Evolutionary conservation across 1,139 yeast species (phyloP).

Genomic region (Saccharomyces hybrid): DNA sequence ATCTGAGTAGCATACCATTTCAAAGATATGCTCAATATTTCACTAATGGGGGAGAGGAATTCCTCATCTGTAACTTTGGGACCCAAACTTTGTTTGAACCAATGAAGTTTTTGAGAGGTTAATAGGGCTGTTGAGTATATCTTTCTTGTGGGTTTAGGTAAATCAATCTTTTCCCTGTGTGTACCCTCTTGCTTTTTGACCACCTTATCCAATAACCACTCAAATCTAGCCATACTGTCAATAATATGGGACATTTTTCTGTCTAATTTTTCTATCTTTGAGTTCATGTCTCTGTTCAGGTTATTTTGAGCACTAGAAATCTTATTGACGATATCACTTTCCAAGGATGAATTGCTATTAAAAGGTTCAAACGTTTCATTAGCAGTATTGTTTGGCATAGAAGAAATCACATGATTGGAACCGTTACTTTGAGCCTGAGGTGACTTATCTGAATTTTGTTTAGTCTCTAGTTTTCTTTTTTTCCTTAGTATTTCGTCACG

Average conservation of each 20-base stretch:
- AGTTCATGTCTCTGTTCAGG: neutral
- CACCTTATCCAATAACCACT: slow-evolving; percentile 13
- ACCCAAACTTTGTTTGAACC: slow-evolving; percentile 15
- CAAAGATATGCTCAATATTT: slow-evolving; percentile 14
- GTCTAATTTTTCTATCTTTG: slow-evolving; percentile 18
- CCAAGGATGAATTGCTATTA: neutral
- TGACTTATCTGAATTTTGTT: neutral
- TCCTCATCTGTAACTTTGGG: slow-evolving; percentile 8
- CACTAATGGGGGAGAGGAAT: slow-evolving; percentile 16
- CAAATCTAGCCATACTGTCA: slow-evolving; percentile 19
- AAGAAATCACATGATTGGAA: neutral
- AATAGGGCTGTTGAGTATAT: slow-evolving; percentile 17
- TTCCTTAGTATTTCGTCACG: slow-evolving; percentile 4
- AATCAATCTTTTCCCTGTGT: slow-evolving; percentile 1
- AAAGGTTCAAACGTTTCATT: neutral
- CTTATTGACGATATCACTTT: neutral
- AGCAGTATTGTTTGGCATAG: neutral
- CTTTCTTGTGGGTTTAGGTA: slow-evolving; percentile 11
- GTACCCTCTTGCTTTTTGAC: slow-evolving; percentile 6
- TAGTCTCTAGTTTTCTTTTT: slow-evolving; percentile 3
- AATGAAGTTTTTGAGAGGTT: slow-evolving; percentile 18
- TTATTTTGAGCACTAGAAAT: neutral
- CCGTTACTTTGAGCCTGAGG: neutral
- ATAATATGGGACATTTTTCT: slow-evolving; percentile 19
- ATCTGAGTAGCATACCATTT: slow-evolving; percentile 24